Conservation (phyloP, 306 rosid species). For the Quercus gilva region DNA sequence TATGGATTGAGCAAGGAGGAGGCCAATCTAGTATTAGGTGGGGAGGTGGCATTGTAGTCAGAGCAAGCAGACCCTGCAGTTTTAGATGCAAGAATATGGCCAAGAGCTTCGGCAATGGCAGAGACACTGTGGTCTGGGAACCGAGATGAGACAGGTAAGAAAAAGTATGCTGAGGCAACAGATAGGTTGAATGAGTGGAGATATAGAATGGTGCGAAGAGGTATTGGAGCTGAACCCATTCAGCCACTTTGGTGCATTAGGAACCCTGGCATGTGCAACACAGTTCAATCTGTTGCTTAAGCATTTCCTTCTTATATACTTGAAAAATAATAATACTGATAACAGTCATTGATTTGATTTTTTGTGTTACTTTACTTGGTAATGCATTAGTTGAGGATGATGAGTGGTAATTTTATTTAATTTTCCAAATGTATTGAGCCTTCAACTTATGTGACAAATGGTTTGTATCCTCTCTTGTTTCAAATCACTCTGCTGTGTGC, state of each 20-base stretch:
- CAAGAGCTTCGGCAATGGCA: constrained; percentile 73
- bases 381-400: too few species aligned
- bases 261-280: constrained; percentile 87
- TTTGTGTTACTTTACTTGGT: too few species aligned
- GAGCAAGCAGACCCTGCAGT: constrained; percentile 82
- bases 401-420: too few species aligned
- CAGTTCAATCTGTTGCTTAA: constrained; percentile 22
- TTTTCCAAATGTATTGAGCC: too few species aligned
- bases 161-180: constrained; percentile 71
- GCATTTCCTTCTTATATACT: background rate
- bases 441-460: too few species aligned
- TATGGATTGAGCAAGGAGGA: constrained; percentile 65
- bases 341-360: too few species aligned
- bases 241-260: constrained; percentile 87
- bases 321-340: too few species aligned
- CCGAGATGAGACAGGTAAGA: constrained; percentile 55
- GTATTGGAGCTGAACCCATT: constrained; percentile 83
- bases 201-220: constrained; percentile 69
- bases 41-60: constrained; percentile 85
- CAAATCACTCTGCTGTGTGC: too few species aligned
- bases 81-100: constrained; percentile 79
- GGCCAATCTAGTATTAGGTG: constrained; percentile 75
- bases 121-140: constrained; percentile 90
- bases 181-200: constrained; percentile 90
- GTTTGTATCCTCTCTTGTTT: too few species aligned